Conservation (phyloP, 108 stramenopile genomes). For the Chaetoceros tenuissimus region DNA sequence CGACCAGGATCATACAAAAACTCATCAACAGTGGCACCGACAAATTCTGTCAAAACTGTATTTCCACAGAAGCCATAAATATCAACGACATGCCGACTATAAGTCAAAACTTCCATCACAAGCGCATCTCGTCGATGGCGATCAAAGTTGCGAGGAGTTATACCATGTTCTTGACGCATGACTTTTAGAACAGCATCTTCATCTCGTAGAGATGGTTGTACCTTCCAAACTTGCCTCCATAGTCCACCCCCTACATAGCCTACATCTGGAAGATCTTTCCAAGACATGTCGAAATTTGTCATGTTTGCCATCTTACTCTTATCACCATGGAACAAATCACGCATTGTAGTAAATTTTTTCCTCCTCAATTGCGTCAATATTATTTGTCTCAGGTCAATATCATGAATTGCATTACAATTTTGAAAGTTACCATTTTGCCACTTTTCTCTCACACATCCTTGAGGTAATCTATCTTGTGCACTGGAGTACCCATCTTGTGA, state of each 20-base stretch:
- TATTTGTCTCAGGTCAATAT: conserved; percentile 41
- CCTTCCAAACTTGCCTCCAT: conserved; percentile 61
- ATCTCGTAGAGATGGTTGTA: conserved; percentile 26
- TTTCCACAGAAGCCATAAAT: conserved; percentile 75
- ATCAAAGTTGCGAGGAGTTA: conserved; percentile 65
- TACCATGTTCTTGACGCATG: conserved; percentile 64
- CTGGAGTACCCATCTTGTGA: conserved; percentile 5
- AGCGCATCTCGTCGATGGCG: conserved; percentile 79
- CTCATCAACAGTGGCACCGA: conserved; percentile 42
- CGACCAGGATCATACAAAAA: conserved; percentile 34
- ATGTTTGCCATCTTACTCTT: neutral
- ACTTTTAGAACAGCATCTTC: conserved; percentile 52
- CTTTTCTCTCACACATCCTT: conserved; percentile 19
- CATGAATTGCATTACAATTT: conserved; percentile 67
- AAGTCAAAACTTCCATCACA: conserved; percentile 60
- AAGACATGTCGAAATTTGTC: too few species aligned
- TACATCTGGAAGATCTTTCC: conserved; percentile 6
- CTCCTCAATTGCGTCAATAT: conserved; percentile 7
- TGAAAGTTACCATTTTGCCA: conserved; percentile 62
- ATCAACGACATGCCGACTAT: conserved; percentile 44
- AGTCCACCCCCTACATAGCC: conserved; percentile 56
- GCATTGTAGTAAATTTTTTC: neutral
- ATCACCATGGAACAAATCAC: conserved; percentile 1
- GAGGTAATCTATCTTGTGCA: conserved; percentile 12
- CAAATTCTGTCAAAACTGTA: conserved; percentile 61